Evolutionary conservation across 805 yeast genomes (phyloP), one percentile per base, ranked within the genome.

Genomic region (Pichia manshurica): DNA sequence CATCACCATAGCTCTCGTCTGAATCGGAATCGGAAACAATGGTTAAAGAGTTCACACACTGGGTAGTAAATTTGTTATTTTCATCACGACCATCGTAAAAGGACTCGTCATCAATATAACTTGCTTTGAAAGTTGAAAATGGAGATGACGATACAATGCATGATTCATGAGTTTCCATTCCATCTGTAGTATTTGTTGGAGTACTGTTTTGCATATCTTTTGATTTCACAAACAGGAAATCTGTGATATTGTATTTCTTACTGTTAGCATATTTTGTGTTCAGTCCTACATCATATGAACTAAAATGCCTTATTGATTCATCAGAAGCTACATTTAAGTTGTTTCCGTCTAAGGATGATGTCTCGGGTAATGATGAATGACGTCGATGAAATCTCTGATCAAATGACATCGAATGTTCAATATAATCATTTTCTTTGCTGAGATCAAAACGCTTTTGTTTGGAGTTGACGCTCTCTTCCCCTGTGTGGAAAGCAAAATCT

Each of bases 221-320:
- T 23, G 40, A 17, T 10, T 37, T 32, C 4, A 15, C 17, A 20
- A 40, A 45, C 36, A 40, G 21, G 19, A 36, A 29, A 20, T 46
- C 45, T 3, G 38, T 37, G 6, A 38, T 15, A 5, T 42, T 20
- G 15, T 21, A 45, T n/a, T 29, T 37, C 12, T 42, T 50, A 12
- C 32, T 33, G 6, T 47, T 28, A 25, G 29, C 29, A 19, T 37
- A 29, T 32, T 39, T 45, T 12, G 52, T 50, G n/a, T 43, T 41
- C 39, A 64, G 50, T 5, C 62, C 68, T 1, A 64, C 60, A 39
- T 64, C 68, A 47, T 57, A 55, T 1, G 69, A 65, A 12, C 53
- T 57, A 49, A 61, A 62, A 47, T 65, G 68, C 42, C 65, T 48
- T n/a, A 65, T 49, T 8, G 42, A 36, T 31, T 53, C 58, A 33